Evolutionary conservation across 345 rosid genomes (phyloP).

Genomic region (Orychophragmus violaceus): DNA sequence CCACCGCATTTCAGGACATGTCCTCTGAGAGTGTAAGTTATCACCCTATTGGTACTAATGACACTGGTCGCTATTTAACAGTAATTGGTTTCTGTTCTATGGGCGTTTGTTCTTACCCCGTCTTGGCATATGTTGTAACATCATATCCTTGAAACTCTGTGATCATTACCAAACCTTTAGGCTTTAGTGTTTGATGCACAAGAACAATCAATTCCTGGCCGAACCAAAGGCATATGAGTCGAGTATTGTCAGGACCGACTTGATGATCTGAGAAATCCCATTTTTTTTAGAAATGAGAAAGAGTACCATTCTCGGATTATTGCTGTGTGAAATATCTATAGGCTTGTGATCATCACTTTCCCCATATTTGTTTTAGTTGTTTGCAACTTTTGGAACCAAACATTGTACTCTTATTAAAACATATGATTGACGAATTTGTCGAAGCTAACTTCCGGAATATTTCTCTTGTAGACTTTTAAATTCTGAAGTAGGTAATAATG

Average conservation of each 20-base stretch:
- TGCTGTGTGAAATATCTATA: not conserved
- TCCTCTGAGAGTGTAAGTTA: conserved; percentile 33
- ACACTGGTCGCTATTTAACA: no score
- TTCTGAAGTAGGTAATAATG: not conserved
- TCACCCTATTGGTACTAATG: not conserved
- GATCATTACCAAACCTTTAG: not conserved
- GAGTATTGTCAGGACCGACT: not conserved
- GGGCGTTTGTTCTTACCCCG: no score
- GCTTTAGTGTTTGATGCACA: not conserved
- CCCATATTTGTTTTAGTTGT: not conserved
- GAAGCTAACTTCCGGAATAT: not conserved
- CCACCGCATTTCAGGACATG: conserved; percentile 26
- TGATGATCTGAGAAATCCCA: not conserved
- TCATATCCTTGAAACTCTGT: no score
- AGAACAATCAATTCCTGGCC: not conserved
- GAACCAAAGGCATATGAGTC: not conserved
- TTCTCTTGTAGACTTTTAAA: not conserved
- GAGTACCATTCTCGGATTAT: not conserved
- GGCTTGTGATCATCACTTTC: not conserved
- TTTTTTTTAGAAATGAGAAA: not conserved
- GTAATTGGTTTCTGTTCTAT: no score
- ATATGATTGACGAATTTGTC: not conserved
- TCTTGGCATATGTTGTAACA: no score
- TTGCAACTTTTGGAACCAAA: not conserved
- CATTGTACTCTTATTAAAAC: not conserved